Conservation (phyloP, 148 eudicot genomes). For the Nepenthes mirabilis region DNA sequence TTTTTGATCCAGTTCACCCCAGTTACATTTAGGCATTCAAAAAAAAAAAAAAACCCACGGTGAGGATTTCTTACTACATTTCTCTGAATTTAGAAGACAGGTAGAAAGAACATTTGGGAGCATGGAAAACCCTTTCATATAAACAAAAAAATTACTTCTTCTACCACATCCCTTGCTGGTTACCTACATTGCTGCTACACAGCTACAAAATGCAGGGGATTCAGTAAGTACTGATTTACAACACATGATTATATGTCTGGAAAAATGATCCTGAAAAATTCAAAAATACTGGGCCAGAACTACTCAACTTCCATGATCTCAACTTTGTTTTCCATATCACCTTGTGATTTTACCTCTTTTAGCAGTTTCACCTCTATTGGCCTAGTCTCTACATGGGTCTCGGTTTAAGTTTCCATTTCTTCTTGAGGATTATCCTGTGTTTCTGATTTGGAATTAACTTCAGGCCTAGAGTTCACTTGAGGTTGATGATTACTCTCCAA, state of each 20-base stretch:
- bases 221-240: constrained; percentile 21
- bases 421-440: constrained; percentile 9
- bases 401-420: constrained; percentile 18
- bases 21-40: no score
- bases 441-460: constrained; percentile 13
- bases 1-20: no score
- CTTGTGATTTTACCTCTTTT: constrained; percentile 11
- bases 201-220: no score
- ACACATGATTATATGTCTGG: constrained; percentile 17
- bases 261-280: neutral
- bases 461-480: constrained; percentile 11
- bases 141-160: no score
- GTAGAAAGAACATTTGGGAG: no score
- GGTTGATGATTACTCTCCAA: constrained; percentile 17
- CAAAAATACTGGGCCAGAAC: constrained; percentile 25
- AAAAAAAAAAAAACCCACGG: no score
- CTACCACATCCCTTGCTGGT: no score
- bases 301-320: constrained; percentile 15
- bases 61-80: no score
- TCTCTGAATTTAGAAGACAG: no score
- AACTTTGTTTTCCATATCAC: constrained; percentile 3
- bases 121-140: no score
- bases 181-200: no score
- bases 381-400: neutral
- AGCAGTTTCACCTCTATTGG: constrained; percentile 10